Conservation (phyloP, 1,284 basidiomycete genomes). For the Leccinum laetum region DNA sequence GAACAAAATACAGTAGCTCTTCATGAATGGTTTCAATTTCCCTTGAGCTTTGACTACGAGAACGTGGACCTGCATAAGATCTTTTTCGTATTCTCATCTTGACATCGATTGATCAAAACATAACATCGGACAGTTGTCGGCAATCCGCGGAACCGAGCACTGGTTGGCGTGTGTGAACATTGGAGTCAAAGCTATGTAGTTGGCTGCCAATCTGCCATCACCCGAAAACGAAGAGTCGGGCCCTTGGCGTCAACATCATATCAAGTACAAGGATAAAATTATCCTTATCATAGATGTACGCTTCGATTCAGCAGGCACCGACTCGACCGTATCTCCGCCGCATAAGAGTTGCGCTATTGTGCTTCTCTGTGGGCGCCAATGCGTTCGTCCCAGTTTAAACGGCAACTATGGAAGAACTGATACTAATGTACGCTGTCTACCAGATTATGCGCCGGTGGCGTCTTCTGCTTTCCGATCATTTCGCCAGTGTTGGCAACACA, state of each 20-base stretch:
- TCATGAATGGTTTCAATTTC: neutral
- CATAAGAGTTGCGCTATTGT: slow-evolving; percentile 37
- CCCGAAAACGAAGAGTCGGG: too few species aligned
- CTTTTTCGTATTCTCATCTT: too few species aligned
- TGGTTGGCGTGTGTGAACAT: too few species aligned
- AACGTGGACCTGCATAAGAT: too few species aligned
- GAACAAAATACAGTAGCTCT: neutral
- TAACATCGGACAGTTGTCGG: too few species aligned
- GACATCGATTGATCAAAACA: too few species aligned
- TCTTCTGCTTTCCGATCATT: slow-evolving; percentile 75
- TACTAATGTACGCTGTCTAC: neutral
- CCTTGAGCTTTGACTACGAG: too few species aligned
- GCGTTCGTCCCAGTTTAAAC: slow-evolving; percentile 45
- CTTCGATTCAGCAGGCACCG: slow-evolving; percentile 7
- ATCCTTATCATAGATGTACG: slow-evolving; percentile 12
- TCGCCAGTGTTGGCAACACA: slow-evolving; percentile 59
- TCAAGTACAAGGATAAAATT: neutral
- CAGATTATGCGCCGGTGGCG: slow-evolving; percentile 69
- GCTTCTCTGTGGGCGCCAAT: slow-evolving; percentile 59
- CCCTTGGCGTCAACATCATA: neutral
- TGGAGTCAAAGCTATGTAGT: too few species aligned
- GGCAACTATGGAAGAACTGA: neutral
- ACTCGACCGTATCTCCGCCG: slow-evolving; percentile 18
- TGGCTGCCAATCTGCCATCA: too few species aligned
- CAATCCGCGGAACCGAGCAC: too few species aligned